Evolutionary conservation across 2,329 filamentous ascomycete species (phyloP).

Genomic region (Colletotrichum sp.): DNA sequence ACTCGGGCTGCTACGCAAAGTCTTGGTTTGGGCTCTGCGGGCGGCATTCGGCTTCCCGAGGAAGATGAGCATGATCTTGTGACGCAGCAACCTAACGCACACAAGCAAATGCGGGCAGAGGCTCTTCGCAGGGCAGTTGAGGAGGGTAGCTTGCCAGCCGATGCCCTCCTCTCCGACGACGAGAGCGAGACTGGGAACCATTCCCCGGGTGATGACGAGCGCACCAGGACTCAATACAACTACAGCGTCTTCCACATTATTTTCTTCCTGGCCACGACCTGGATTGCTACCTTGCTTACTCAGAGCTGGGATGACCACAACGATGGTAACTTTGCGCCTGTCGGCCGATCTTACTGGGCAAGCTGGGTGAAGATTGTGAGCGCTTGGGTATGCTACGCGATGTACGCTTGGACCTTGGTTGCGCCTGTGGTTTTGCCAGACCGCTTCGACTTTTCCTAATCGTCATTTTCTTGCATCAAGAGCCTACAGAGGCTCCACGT

Average conservation of each 20-base stretch:
- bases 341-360: conserved; percentile 94
- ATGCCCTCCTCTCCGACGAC: conserved; percentile 80
- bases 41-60: conserved; percentile 66
- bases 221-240: conserved; percentile 89
- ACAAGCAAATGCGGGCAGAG: conserved; percentile 91
- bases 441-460: conserved; percentile 71
- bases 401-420: conserved; percentile 92
- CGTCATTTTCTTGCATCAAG: not conserved
- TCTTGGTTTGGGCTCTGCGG: conserved; percentile 68
- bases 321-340: conserved; percentile 82
- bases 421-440: conserved; percentile 88
- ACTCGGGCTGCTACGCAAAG: conserved; percentile 94
- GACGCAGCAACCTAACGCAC: conserved; percentile 79
- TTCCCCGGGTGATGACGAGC: conserved; percentile 81
- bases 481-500: not conserved
- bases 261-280: conserved; percentile 94
- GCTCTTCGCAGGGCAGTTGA: conserved; percentile 91
- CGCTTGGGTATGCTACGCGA: conserved; percentile 93
- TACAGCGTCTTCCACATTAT: conserved; percentile 97
- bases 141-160: conserved; percentile 88
- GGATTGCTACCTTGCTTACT: conserved; percentile 88
- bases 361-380: conserved; percentile 99
- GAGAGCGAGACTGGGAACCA: conserved; percentile 69
- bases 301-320: conserved; percentile 73
- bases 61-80: conserved; percentile 89